phyloP scores from a whole-genome alignment of 2,329 filamentous ascomycete genomes.

The Sordariomycetes sp. region DNA sequence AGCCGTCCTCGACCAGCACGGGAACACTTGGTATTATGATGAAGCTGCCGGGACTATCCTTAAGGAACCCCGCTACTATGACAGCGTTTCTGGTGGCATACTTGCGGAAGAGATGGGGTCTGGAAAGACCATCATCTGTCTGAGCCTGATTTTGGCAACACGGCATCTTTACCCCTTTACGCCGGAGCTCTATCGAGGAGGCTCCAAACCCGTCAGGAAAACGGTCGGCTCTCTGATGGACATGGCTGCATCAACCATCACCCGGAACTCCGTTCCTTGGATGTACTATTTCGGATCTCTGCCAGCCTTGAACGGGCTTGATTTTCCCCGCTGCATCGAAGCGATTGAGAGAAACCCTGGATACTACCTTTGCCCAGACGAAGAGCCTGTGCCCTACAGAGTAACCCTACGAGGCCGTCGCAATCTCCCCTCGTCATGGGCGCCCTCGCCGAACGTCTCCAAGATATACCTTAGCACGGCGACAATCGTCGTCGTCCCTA shows the following conservation, averaged over 20 bases:
- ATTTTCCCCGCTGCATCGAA: constrained; percentile 39
- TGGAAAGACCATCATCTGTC: constrained; percentile 81
- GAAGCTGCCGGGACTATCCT: constrained; percentile 47
- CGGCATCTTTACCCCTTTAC: constrained; percentile 52
- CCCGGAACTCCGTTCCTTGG: constrained; percentile 58
- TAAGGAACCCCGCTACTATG: constrained; percentile 57
- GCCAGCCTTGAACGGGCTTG: constrained; percentile 26
- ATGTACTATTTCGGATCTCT: constrained; percentile 45
- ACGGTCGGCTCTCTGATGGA: constrained; percentile 52
- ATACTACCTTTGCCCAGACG: constrained; percentile 38
- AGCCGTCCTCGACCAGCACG: constrained; percentile 43
- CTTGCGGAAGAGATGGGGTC: constrained; percentile 69
- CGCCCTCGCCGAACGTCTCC: constrained; percentile 7
- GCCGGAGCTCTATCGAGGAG: constrained; percentile 43
- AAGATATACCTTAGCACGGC: constrained; percentile 50
- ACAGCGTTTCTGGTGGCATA: constrained; percentile 62
- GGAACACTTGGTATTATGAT: constrained; percentile 56
- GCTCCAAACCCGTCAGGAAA: constrained; percentile 21
- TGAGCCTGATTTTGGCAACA: constrained; percentile 66
- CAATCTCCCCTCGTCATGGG: not conserved
- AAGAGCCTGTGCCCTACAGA: constrained; percentile 18
- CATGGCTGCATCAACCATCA: constrained; percentile 62
- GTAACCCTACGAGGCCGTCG: not conserved
- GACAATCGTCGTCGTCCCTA: constrained; percentile 69
- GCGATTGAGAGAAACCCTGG: constrained; percentile 45